Base-by-base conservation (phyloP, 2,329 filamentous ascomycete species). In the Calonectria montana region DNA sequence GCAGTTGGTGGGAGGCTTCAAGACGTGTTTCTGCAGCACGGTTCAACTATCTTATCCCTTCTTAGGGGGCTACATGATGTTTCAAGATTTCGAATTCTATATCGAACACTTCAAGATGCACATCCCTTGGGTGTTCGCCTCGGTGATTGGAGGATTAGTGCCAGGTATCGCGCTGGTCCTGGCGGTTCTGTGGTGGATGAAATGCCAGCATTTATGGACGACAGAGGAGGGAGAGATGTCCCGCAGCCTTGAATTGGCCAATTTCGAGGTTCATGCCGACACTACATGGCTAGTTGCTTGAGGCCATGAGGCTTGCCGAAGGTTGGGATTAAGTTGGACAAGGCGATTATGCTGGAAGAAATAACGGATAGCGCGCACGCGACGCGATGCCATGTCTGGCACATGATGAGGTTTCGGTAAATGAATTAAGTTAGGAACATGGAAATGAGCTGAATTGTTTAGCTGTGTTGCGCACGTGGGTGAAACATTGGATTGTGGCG, bases 31-130 rank as follows among this genome's bases (percentile, higher is more conserved):
- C 21, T 68, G 65, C 25, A 68, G 55, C 43, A 68, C 65, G 7
- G 65, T 68, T 13, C 65, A 68, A 27, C 37, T 68, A 15, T 68
- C 65, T 7, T 63, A 68, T 21, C 57, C 65, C 2, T 68, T 41
- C 35, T n/a, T 59, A 4, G 65, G 65, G n/a, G 65, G 65, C 21
- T 68, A 68, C 55, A 62, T 68, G 27, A 68, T 68, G 65, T 68
- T 68, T 35, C 16, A 68, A 9, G 35, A 41, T 15, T 68, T 68
- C 8, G 65, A 68, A n/a, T 68, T 68, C 29, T 68, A 68, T 35
- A 62, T 68, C 1, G 65, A 68, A 25, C 59, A 68, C 43, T 68
- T 68, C 23, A 21, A 61, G 12, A 63, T 68, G 55, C 29, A 50
- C n/a, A 37, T 39, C 35, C 57, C 53, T 31, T 68, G 65, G 65